A percentile compares a stretch with the other conserved stretches of the same genome.
These are phyloP conservation scores for Peronospora tabacina DNA, from an alignment of 352 stramenopile species.

Conservation along the genomic window DNA sequence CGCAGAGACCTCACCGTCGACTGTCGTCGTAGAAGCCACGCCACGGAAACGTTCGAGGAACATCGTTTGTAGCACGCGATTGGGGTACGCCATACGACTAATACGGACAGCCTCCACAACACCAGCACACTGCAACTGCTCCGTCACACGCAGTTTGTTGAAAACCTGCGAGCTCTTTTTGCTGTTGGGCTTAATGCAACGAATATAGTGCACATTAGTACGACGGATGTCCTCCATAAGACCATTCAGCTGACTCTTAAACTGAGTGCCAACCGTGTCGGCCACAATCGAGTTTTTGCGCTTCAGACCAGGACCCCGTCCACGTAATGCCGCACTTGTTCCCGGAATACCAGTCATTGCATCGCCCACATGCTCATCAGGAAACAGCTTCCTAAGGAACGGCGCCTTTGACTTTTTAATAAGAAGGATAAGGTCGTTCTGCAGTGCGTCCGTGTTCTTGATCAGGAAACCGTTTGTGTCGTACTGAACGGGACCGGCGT, in stretches of 20 bases:
- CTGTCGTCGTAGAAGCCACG: slow-evolving; percentile 30
- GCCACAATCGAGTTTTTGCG: slow-evolving; percentile 77
- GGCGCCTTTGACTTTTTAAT: slow-evolving; percentile 58
- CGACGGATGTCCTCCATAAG: slow-evolving; percentile 93
- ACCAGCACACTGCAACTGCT: slow-evolving; percentile 96
- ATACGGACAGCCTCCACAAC: slow-evolving; percentile 98
- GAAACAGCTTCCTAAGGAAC: slow-evolving; percentile 78
- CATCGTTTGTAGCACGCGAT: slow-evolving; percentile 89
- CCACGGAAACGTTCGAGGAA: slow-evolving; percentile 83
- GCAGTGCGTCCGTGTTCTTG: slow-evolving; percentile 94
- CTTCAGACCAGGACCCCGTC: slow-evolving; percentile 36
- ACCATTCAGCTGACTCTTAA: slow-evolving; percentile 89
- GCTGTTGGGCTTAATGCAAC: slow-evolving; percentile 98
- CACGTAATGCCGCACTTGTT: slow-evolving; percentile 18
- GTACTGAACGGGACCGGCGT: slow-evolving; percentile 94
- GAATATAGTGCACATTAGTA: slow-evolving; percentile 97
- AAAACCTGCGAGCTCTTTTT: slow-evolving; percentile 87
- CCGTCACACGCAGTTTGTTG: slow-evolving; percentile 88
- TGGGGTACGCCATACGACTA: slow-evolving; percentile 95
- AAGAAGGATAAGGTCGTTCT: slow-evolving; percentile 87
- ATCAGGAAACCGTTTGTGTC: slow-evolving; percentile 90
- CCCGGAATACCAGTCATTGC: slow-evolving; percentile 35
- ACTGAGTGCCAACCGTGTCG: slow-evolving; percentile 86
- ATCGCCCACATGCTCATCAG: slow-evolving; percentile 53
- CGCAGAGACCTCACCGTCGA: slow-evolving; percentile 18